These are phyloP conservation scores for Stentor roeselii DNA, from an alignment of 73 alveolate genomes.

Conservation along the genomic window DNA sequence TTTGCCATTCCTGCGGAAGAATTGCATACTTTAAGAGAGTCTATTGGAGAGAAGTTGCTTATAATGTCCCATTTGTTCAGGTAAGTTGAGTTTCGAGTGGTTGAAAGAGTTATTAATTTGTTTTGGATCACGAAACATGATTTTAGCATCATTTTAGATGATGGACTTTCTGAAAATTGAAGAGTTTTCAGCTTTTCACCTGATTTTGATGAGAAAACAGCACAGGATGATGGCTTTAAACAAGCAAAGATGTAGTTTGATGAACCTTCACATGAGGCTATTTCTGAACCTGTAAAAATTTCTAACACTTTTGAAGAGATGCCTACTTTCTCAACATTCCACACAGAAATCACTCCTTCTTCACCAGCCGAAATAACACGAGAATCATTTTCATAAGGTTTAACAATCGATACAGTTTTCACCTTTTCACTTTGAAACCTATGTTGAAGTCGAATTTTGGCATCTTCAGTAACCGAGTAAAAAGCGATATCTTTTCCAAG, in stretches of 20 bases:
- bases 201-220: background rate
- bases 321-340: background rate
- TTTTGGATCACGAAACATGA: background rate
- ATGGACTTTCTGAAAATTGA: background rate
- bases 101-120: background rate
- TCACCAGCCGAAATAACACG: background rate
- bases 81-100: background rate
- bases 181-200: background rate
- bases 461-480: background rate
- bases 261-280: background rate
- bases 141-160: background rate
- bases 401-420: background rate
- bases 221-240: background rate
- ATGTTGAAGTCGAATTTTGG: background rate
- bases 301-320: background rate
- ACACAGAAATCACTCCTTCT: background rate
- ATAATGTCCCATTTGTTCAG: conserved; percentile 18
- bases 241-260: background rate
- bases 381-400: background rate
- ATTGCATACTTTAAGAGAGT: background rate
- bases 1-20: background rate
- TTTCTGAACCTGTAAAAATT: background rate
- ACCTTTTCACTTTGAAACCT: background rate
- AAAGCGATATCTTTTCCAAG: background rate
- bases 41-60: background rate